These are phyloP conservation scores for Blastobotrys robertii DNA, from an alignment of 805 yeast species.

Conservation along the genomic window DNA sequence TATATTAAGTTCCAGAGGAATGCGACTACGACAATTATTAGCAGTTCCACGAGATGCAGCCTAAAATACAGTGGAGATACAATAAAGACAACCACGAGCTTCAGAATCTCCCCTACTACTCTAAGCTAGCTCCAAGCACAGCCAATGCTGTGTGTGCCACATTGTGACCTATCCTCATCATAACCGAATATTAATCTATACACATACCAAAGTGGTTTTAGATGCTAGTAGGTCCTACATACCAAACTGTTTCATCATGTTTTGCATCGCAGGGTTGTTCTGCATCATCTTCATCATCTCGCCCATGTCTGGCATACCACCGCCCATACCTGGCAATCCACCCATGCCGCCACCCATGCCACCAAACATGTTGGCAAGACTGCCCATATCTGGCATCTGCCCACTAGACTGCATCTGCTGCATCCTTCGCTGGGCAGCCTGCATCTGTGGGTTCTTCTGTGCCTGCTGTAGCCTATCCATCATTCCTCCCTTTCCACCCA, in stretches of 20 bases:
- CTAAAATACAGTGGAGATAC: too few species aligned
- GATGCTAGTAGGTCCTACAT: too few species aligned
- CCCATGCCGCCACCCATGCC: slow-evolving; percentile 33
- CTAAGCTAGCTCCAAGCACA: too few species aligned
- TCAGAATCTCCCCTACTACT: too few species aligned
- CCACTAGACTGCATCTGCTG: slow-evolving; percentile 41
- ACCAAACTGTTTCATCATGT: slow-evolving; percentile 44
- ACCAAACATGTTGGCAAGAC: slow-evolving; percentile 50
- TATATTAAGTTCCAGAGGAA: too few species aligned
- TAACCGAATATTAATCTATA: too few species aligned
- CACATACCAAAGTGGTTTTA: too few species aligned
- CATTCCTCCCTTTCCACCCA: slow-evolving; percentile 46
- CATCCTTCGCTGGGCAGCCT: slow-evolving; percentile 38
- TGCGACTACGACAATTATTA: too few species aligned
- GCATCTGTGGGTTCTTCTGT: slow-evolving; percentile 31
- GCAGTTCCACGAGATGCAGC: too few species aligned
- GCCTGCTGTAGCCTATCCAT: slow-evolving; percentile 34
- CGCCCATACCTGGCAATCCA: slow-evolving; percentile 31
- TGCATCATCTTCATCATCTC: slow-evolving; percentile 52
- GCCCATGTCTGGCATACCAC: slow-evolving; percentile 62
- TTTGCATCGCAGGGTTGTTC: slow-evolving; percentile 38
- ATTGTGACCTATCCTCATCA: too few species aligned
- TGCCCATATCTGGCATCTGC: slow-evolving; percentile 47
- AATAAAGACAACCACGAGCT: too few species aligned
- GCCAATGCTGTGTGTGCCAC: too few species aligned